Evolutionary conservation across 1,284 basidiomycete species (phyloP), one percentile per base, ranked within the genome.

Genomic region (Meripilus lineatus): DNA sequence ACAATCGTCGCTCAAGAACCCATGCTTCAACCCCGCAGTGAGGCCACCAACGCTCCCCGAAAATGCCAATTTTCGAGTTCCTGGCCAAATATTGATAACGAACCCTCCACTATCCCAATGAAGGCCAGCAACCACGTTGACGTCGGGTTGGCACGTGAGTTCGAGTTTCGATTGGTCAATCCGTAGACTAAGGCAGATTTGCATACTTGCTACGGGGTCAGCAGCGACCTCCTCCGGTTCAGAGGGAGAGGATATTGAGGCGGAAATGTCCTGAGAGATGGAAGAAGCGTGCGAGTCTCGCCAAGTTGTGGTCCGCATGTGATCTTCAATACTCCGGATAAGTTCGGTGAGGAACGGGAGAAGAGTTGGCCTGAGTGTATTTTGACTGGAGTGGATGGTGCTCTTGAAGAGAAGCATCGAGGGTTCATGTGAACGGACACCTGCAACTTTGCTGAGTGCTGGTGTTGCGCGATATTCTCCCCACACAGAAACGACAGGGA

Each of bases 31-130:
- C 7, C 85, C 81, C 24, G 84, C 68, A 1, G 84, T 85, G 18
- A 94, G 71, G 1, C 89, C 90, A 17, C 81, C 84, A 10, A 94
- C 80, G 36, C 78, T 81, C 4, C 88, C 89, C 0, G 84, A 81
- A 52, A 93, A 81, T 4, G 80, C 78, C 17, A 89, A 73, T 30
- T 76, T 77, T 17, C 79, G 74, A 36, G 77, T 78, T 8, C 83
- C 82, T 2, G 89, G 84, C 21, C 83, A 79, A 14, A 89, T 71
- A 50, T 81, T 87, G 28, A 92, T 62, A 30, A 92, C 68, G 56
- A 95, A 93, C 0, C 92, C 92, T 28, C 93, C 93, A 52, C 87
- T 93, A 47, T 93, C 84, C 93, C 93, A 96, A 40, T 89, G 78
- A 24, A 95, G 61, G 2, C 84, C 84, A 15, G 88, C 89, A 32